Evolutionary conservation across 495 filamentous ascomycete species (phyloP).

Genomic region (Daldinia grandis): DNA sequence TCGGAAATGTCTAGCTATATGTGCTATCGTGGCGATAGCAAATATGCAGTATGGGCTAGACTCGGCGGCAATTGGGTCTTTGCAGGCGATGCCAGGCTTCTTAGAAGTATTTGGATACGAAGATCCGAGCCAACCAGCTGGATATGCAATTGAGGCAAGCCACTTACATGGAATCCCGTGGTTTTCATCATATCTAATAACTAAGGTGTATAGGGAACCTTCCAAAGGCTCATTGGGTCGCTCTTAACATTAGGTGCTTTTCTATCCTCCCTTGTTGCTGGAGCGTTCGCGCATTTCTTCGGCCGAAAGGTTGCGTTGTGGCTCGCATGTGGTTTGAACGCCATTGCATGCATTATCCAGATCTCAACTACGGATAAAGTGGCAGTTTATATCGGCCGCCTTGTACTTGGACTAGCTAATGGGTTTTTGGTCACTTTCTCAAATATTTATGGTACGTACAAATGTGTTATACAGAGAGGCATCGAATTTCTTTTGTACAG

Average conservation of each 20-base stretch:
- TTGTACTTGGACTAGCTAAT: conserved; percentile 62
- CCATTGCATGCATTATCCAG: conserved; percentile 57
- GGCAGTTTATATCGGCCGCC: conserved; percentile 58
- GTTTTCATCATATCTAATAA: conserved; percentile 23
- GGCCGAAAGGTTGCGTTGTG: conserved; percentile 57
- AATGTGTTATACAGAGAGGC: neutral
- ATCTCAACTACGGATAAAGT: conserved; percentile 54
- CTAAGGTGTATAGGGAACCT: conserved; percentile 36
- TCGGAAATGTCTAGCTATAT: conserved; percentile 52
- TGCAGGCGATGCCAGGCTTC: conserved; percentile 59
- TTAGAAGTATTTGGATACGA: conserved; percentile 56
- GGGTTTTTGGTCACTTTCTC: conserved; percentile 64
- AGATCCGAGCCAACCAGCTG: conserved; percentile 43
- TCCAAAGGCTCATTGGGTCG: conserved; percentile 54
- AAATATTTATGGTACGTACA: conserved; percentile 54
- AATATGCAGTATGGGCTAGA: conserved; percentile 59
- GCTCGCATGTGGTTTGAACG: conserved; percentile 55
- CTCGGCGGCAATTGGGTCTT: conserved; percentile 50
- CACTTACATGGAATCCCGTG: neutral
- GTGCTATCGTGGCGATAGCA: conserved; percentile 50
- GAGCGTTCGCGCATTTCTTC: conserved; percentile 53
- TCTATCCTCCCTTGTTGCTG: conserved; percentile 48
- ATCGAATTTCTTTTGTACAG: neutral
- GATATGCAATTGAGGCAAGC: conserved; percentile 48
- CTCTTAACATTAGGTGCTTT: conserved; percentile 55